Conservation (phyloP, 2,329 filamentous ascomycete species). For the Cladophialophora bantiana region DNA sequence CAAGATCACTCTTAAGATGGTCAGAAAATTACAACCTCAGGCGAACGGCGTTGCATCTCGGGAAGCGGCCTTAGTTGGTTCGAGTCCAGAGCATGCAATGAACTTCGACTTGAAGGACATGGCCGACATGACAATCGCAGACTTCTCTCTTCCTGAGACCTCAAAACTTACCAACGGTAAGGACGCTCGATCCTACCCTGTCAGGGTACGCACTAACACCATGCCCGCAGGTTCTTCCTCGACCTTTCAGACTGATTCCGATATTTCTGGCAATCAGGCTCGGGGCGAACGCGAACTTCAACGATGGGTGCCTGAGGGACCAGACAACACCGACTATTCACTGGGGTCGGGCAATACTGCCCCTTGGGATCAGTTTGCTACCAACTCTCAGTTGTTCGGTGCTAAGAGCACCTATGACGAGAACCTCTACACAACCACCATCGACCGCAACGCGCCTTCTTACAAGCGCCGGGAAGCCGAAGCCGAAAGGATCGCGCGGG, state of each 20-base stretch:
- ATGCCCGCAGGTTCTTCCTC: constrained; percentile 64
- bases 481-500: constrained; percentile 82
- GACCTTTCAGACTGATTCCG: constrained; percentile 83
- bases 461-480: constrained; percentile 79
- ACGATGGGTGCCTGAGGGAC: constrained; percentile 76
- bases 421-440: constrained; percentile 89
- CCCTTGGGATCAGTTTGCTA: constrained; percentile 92
- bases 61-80: constrained; percentile 51
- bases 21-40: constrained; percentile 57
- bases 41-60: constrained; percentile 53
- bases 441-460: constrained; percentile 81
- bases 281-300: constrained; percentile 78
- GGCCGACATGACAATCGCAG: constrained; percentile 61
- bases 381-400: constrained; percentile 86
- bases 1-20: constrained; percentile 70
- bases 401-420: constrained; percentile 91
- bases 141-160: constrained; percentile 61
- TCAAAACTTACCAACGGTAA: constrained; percentile 66
- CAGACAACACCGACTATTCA: constrained; percentile 71
- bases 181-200: constrained; percentile 24
- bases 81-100: constrained; percentile 60
- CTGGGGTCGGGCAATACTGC: constrained; percentile 67
- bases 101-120: constrained; percentile 68
- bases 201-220: constrained; percentile 10
- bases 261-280: constrained; percentile 78